Base-by-base conservation (phyloP, 441 rosid genomes). In the Aleurites moluccanus region DNA sequence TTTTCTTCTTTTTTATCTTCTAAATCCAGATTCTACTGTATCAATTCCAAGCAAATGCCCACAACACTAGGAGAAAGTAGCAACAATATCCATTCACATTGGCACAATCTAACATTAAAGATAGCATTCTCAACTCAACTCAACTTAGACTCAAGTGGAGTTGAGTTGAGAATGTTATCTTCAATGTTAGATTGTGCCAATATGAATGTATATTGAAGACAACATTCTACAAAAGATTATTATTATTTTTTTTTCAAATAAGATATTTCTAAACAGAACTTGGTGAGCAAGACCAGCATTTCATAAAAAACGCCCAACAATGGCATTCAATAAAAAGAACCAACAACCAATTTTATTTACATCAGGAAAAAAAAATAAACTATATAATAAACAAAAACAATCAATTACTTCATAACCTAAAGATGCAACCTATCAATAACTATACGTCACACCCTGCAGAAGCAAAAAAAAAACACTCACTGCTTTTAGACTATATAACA, bases 371-470 rank as follows among this genome's bases (percentile, higher is more conserved):
- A 68, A 21, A 38, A 73, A 3, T 28, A 30, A 42, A 40, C 45
- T 57, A 65, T 50, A 27, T 14, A 23, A 55, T 10, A 65, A 55
- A 40, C 38, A 3, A 56, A 64, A 47, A n/a, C 18, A 18, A 50
- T 50, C 56, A 65, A 65, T 21, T 4, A 44, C 33, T 64, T 53
- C 53, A 60, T 69, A 52, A 49, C 23, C 47, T 2, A 63, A 2
- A 63, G 62, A 69, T 53, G 62, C 25, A 55, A 55, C 28, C 62
- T n/a, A 65, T 55, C 20, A 55, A 50, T 63, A 73, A 55, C 62
- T 63, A n/a, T n/a, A 73, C 68, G 20, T 18, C 18, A 49, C 25
- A 23, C 52, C 25, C 61, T 10, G 23, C n/a, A 30, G 16, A 45
- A n/a, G 42, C 59, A 53, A 59, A 56, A 70, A 16, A 69, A 70